phyloP scores from a whole-genome alignment of 192 early-diverging fungal genomes.

The Dimargaris cristalligena region DNA sequence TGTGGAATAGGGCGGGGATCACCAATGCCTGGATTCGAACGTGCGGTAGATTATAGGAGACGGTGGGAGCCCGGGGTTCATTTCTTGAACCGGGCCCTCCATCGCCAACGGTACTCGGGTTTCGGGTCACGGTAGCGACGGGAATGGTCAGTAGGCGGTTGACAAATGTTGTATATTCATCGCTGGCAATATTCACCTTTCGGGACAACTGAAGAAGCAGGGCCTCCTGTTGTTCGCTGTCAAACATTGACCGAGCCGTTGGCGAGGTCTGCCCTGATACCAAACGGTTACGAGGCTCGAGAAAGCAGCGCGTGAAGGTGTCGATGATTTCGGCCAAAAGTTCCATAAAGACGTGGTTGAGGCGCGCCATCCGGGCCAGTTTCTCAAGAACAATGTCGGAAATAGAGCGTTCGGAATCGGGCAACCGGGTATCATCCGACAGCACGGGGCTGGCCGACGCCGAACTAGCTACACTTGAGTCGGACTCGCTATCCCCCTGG shows the following conservation, averaged over 20 bases:
- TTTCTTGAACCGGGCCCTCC: too few relatives aligned
- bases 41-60: not conserved
- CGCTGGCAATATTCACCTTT: not conserved
- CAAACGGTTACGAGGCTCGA: not conserved
- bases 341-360: not conserved
- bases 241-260: not conserved
- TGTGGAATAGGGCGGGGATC: constrained; percentile 3
- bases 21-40: not conserved
- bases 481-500: not conserved
- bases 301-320: constrained; percentile 1
- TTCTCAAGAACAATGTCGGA: not conserved
- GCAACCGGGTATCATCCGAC: not conserved
- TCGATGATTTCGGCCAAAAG: constrained; percentile 4
- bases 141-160: not conserved
- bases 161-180: not conserved
- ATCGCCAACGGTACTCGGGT: not conserved
- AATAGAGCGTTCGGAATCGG: not conserved
- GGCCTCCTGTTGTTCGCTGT: not conserved
- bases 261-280: too few relatives aligned
- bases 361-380: not conserved
- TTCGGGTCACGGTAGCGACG: not conserved
- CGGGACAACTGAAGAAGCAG: not conserved
- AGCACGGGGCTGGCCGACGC: not conserved
- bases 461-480: not conserved
- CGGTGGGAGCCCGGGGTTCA: too few relatives aligned